Conservation (phyloP, 1,139 yeast species). For the Pichia sp. region DNA sequence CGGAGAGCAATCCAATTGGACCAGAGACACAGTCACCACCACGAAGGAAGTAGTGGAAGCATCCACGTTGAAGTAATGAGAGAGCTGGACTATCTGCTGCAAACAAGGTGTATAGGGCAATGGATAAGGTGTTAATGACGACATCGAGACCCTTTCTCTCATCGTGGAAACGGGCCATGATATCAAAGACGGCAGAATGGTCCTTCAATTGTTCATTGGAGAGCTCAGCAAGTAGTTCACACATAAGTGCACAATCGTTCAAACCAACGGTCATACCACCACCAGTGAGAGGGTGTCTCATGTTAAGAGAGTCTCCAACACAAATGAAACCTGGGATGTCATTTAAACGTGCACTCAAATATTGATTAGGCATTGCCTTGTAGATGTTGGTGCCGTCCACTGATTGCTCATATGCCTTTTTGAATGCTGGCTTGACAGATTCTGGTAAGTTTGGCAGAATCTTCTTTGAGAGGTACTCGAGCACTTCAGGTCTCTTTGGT, state of each 20-base stretch:
- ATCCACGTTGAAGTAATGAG: conserved; percentile 72
- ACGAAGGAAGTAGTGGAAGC: conserved; percentile 73
- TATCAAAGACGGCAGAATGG: conserved; percentile 45
- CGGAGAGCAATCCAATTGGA: conserved; percentile 82
- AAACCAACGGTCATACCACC: conserved; percentile 99
- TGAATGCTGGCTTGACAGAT: conserved; percentile 57
- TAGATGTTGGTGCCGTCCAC: conserved; percentile 39
- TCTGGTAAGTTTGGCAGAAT: conserved; percentile 71
- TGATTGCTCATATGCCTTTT: conserved; percentile 37
- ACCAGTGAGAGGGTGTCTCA: conserved; percentile 98
- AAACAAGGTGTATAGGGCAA: conserved; percentile 82
- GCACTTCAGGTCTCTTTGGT: conserved; percentile 59
- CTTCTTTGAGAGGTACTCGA: conserved; percentile 47
- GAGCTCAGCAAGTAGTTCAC: conserved; percentile 51
- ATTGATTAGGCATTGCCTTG: conserved; percentile 93
- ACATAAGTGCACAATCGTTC: conserved; percentile 70
- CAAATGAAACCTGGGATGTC: conserved; percentile 71
- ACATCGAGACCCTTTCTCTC: conserved; percentile 74
- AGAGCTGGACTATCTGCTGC: conserved; percentile 74
- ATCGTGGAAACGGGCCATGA: conserved; percentile 60
- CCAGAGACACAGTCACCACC: conserved; percentile 78
- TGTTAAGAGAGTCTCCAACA: conserved; percentile 90
- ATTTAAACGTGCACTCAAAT: conserved; percentile 65
- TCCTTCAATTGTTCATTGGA: conserved; percentile 54
- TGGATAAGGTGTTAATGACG: conserved; percentile 83